phyloP scores from a whole-genome alignment of 2,329 filamentous ascomycete species.

The Fusarium verrucosum region DNA sequence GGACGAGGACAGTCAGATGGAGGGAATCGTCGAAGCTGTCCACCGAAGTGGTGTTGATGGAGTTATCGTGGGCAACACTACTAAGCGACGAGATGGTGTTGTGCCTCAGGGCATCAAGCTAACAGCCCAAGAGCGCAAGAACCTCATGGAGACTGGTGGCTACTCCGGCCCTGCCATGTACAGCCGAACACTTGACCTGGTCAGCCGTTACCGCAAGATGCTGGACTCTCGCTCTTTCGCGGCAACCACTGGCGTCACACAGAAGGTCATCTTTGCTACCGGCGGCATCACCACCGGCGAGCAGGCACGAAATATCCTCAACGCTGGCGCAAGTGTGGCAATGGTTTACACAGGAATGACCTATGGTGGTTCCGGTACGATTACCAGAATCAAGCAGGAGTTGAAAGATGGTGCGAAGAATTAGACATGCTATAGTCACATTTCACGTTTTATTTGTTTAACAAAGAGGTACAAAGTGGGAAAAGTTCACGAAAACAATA shows the following conservation, averaged over 20 bases:
- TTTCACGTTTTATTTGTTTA: conserved; percentile 37
- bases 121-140: conserved; percentile 70
- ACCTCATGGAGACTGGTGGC: conserved; percentile 81
- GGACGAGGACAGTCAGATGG: conserved; percentile 83
- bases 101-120: conserved; percentile 73
- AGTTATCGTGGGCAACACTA: conserved; percentile 97
- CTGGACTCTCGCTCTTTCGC: conserved; percentile 62
- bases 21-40: conserved; percentile 88
- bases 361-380: conserved; percentile 71
- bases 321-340: conserved; percentile 88
- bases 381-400: conserved; percentile 72
- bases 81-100: conserved; percentile 79
- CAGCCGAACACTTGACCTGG: conserved; percentile 78
- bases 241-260: conserved; percentile 49
- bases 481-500: not conserved
- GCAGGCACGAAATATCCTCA: conserved; percentile 82
- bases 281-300: conserved; percentile 91
- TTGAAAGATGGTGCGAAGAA: conserved; percentile 57
- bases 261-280: conserved; percentile 90
- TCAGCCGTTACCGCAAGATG: conserved; percentile 78
- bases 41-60: conserved; percentile 88
- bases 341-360: conserved; percentile 87
- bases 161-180: conserved; percentile 94
- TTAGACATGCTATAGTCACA: conserved; percentile 35
- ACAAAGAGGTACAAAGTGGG: conserved; percentile 12